Percentiles rank a stretch among this genome's conserved stretches.
Conservation (phyloP, 2,329 filamentous ascomycete species). For the Metarhizium sp. region DNA sequence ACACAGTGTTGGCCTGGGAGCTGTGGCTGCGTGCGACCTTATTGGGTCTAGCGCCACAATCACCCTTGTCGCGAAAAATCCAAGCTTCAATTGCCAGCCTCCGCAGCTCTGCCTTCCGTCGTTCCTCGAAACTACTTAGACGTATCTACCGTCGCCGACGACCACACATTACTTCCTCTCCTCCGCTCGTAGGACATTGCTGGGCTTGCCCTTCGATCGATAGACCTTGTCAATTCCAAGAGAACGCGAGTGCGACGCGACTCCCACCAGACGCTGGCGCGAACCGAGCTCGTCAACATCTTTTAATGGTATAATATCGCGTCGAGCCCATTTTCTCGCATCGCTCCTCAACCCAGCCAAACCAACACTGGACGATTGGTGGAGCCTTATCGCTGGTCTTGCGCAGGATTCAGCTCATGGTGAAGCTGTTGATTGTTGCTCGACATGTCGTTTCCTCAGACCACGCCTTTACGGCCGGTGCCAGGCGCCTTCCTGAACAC, state of each 20-base stretch:
- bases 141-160: background rate
- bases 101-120: background rate
- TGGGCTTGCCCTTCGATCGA: background rate
- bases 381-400: background rate
- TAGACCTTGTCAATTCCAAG: background rate
- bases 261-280: background rate
- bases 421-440: constrained; percentile 8
- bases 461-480: constrained; percentile 61
- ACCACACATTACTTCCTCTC: background rate
- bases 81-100: constrained; percentile 6
- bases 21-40: constrained; percentile 17
- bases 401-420: background rate
- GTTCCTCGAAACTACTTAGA: background rate
- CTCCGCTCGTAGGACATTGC: background rate
- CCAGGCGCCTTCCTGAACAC: constrained; percentile 72
- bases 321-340: constrained; percentile 2
- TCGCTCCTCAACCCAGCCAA: background rate
- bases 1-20: background rate
- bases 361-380: background rate
- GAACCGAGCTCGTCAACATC: background rate
- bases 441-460: constrained; percentile 45
- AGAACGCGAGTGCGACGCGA: background rate
- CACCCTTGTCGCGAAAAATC: constrained; percentile 6
- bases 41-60: constrained; percentile 23
- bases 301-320: constrained; percentile 6